Evolutionary conservation across 306 rosid species (phyloP).

Genomic region (Purshia tridentata): DNA sequence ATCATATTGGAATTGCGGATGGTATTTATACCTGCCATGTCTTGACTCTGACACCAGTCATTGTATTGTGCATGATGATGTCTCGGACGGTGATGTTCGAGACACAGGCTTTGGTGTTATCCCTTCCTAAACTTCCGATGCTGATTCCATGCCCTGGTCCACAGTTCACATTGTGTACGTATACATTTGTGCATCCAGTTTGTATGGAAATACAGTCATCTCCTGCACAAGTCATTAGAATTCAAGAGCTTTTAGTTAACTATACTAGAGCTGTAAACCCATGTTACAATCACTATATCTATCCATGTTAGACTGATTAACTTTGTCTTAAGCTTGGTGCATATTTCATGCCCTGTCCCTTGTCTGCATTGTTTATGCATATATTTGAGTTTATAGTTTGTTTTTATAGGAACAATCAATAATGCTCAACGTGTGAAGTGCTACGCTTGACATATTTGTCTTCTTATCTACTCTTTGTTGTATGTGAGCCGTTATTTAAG

Average conservation of each 20-base stretch:
- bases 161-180: conserved; percentile 81
- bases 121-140: conserved; percentile 92
- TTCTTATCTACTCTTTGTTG: neutral
- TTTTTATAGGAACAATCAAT: neutral
- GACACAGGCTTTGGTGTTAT: conserved; percentile 86
- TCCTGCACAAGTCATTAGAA: conserved; percentile 47
- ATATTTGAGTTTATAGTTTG: conserved; percentile 5
- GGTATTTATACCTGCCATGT: conserved; percentile 87
- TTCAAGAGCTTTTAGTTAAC: neutral
- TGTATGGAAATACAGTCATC: conserved; percentile 93
- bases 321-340: neutral
- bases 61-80: conserved; percentile 73
- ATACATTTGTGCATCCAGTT: conserved; percentile 89
- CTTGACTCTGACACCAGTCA: conserved; percentile 96
- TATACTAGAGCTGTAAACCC: neutral
- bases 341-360: neutral
- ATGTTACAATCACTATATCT: neutral
- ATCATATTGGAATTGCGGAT: neutral
- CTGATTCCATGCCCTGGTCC: conserved; percentile 99
- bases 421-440: neutral
- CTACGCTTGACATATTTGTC: neutral
- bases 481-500: neutral
- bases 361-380: neutral
- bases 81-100: conserved; percentile 91
- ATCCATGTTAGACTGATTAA: neutral